Base-by-base conservation (phyloP, 345 rosid genomes). In the Heritiera fomes region DNA sequence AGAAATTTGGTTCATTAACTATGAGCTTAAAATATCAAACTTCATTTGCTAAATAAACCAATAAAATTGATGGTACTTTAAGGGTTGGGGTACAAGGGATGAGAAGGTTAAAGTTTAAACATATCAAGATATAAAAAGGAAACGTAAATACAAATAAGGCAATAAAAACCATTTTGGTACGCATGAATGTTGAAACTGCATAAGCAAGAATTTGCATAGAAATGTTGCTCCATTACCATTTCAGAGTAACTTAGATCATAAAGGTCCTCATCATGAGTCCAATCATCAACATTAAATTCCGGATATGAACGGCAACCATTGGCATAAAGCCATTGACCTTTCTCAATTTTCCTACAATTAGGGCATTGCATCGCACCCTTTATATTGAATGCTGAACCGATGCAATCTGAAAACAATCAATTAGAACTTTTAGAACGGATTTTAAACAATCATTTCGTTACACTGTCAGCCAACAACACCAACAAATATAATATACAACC, bases 321-420 rank as follows among this genome's bases (percentile, higher is more conserved):
- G 49, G 97, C 97, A 76, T 86, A 97, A 72, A 96, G 99, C 99
- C 99, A 96, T 78, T 94, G 98, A 60, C 99, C 99, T 86, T 94
- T 97, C 79, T 97, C 99, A 82, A 93, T 86, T 89, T 94, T 94
- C 55, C 98, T 91, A 80, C 99, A 97, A 82, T 92, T 97, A 2
- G 99, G 99, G 87, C 99, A 97, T 74, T 97, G 98, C 99, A 96
- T 96, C 18, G 90, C 87, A 2, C 99, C 99, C 87, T 96, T 96
- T 68, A 86, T 83, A 84, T 96, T 96, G 87, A 96, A 96, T 12
- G 99, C 99, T 60, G 99, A 96, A 58, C 99, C 99, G 76, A 96
- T 96, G 84, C 99, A 96, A 81, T 96, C 99, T 96, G 89, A 71
- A 76, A 32, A 71, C 58, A 68, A 75, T 67, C 76, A 38, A 65